Base-by-base conservation (phyloP, 345 rosid genomes). In the Anacardium occidentale region DNA sequence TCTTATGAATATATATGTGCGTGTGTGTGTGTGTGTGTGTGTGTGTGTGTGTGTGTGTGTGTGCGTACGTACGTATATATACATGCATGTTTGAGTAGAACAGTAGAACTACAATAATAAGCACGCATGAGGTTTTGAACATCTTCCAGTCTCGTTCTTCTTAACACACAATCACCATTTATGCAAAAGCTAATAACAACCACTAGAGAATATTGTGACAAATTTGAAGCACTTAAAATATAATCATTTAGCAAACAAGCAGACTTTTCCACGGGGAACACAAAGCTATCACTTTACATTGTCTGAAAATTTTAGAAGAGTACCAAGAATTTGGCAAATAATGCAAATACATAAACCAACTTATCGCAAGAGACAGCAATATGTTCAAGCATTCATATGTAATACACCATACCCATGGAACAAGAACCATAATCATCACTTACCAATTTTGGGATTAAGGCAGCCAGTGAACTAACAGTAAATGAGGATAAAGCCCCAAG, bases 401-500 rank as follows among this genome's bases (percentile, higher is more conserved):
- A 26, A 71, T 20, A 64, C 17, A 45, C 20, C 62, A 44, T 37
- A 53, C 26, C 11, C 50, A 65, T 14, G 62, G 69, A 77, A 64
- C 57, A 65, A 42, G 50, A 70, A 66, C 32, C 40, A 25, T 47
- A 40, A 67, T 59, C 51, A 56, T 50, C 58, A 66, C 86, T 80
- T 79, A 91, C 98, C 92, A 88, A 79, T 76, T 82, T 90, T 51
- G 98, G 98, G 63, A 94, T 65, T 70, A 91, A 76, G 71, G 91
- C 86, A 81, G 98, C 98, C 32, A 94, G 79, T 55, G 94, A 77
- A 81, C 98, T 94, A 79, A 91, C 96, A 65, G 85, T 69, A 87
- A 94, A 94, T 32, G 98, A 94, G 60, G 98, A 94, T 80, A 94
- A 79, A 25, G 97, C 98, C 78, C 98, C 97, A 60, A 94, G 94